These are phyloP conservation scores for Colletotrichum somersetense DNA, from an alignment of 2,329 filamentous ascomycete genomes.

Conservation along the genomic window DNA sequence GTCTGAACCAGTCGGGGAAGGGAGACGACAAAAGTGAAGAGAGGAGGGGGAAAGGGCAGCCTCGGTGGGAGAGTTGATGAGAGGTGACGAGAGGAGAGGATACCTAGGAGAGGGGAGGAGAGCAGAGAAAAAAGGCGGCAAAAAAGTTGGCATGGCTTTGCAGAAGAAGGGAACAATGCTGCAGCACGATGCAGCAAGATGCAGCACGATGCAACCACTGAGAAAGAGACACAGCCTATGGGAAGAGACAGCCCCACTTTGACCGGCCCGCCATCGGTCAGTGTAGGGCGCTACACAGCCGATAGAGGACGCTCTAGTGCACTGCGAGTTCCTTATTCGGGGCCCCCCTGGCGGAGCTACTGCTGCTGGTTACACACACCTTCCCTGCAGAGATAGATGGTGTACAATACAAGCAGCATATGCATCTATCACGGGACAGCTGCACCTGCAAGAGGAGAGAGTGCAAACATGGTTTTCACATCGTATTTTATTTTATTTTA, in stretches of 20 bases:
- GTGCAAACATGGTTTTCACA: background rate
- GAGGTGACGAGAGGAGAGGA: too few species aligned
- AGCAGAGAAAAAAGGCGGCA: background rate
- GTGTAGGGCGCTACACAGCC: constrained; percentile 17
- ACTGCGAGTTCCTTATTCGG: constrained; percentile 33
- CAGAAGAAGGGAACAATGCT: constrained; percentile 35
- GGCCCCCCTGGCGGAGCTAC: constrained; percentile 32
- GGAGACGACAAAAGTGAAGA: background rate
- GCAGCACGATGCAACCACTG: constrained; percentile 40
- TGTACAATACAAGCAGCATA: too few species aligned
- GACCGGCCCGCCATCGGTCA: constrained; percentile 22
- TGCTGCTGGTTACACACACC: constrained; percentile 27
- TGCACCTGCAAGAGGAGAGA: background rate
- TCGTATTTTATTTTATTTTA: too few species aligned
- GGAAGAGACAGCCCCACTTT: constrained; percentile 24
- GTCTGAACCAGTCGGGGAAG: constrained; percentile 1
- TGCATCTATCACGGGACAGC: constrained; percentile 2
- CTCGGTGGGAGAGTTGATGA: background rate
- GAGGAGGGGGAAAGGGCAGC: background rate
- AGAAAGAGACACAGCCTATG: constrained; percentile 21
- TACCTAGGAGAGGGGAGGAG: background rate
- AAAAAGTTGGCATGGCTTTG: constrained; percentile 39
- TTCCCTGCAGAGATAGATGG: constrained; percentile 14
- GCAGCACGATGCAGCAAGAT: constrained; percentile 36
- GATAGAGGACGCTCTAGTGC: background rate